Percentiles rank a stretch among this genome's conserved stretches.
phyloP scores from a whole-genome alignment of 176 grass and related monocot genomes.

The Areca catechu region DNA sequence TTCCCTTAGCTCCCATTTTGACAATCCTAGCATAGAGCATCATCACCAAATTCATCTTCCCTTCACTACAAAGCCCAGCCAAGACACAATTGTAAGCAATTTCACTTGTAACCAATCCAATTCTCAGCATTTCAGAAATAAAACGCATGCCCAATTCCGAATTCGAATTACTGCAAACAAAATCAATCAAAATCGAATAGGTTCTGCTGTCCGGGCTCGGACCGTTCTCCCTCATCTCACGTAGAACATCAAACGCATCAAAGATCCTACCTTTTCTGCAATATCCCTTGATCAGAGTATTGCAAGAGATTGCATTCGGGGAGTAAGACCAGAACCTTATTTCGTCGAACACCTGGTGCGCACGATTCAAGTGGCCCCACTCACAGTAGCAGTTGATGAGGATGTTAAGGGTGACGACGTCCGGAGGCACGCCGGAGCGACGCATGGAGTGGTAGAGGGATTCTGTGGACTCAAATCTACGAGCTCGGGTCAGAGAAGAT shows the following conservation, averaged over 20 bases:
- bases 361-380: slow-evolving; percentile 8
- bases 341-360: slow-evolving; percentile 25
- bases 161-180: neutral
- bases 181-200: slow-evolving; percentile 25
- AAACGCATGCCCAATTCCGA: slow-evolving; percentile 9
- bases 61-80: slow-evolving; percentile 9
- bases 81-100: slow-evolving; percentile 19
- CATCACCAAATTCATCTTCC: slow-evolving; percentile 16
- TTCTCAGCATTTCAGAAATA: slow-evolving; percentile 15
- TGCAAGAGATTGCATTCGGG: slow-evolving; percentile 20
- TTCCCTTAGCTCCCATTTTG: slow-evolving; percentile 20
- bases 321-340: slow-evolving; percentile 3
- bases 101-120: slow-evolving; percentile 23
- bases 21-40: slow-evolving; percentile 27
- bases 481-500: neutral
- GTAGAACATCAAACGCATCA: slow-evolving; percentile 6
- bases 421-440: slow-evolving; percentile 1
- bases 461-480: neutral
- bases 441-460: neutral
- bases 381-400: slow-evolving; percentile 11
- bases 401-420: slow-evolving; percentile 21
- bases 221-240: slow-evolving; percentile 5
- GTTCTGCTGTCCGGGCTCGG: slow-evolving; percentile 16
- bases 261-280: neutral
- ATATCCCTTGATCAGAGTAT: slow-evolving; percentile 21